Evolutionary conservation across 495 filamentous ascomycete genomes (phyloP).

Genomic region (Durotheca rogersii): DNA sequence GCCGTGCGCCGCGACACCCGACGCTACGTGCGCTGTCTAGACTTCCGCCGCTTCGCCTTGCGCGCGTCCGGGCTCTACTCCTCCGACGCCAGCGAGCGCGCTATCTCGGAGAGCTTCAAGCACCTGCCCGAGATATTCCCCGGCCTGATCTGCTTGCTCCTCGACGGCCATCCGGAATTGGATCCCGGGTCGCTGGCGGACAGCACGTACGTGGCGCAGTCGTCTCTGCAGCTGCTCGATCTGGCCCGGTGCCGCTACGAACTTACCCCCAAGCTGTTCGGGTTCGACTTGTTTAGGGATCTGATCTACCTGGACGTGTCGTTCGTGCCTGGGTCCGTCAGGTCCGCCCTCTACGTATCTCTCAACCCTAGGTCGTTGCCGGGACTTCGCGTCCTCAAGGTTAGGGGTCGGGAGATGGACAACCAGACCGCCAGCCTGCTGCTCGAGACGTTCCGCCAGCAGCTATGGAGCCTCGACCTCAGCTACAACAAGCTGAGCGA

Average conservation of each 20-base stretch:
- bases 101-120: slow-evolving; percentile 36
- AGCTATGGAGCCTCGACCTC: slow-evolving; percentile 50
- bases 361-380: slow-evolving; percentile 37
- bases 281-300: slow-evolving; percentile 27
- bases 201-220: slow-evolving; percentile 3
- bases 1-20: slow-evolving; percentile 32
- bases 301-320: slow-evolving; percentile 51
- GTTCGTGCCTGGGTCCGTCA: slow-evolving; percentile 39
- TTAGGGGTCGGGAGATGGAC: slow-evolving; percentile 39
- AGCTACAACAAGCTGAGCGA: slow-evolving; percentile 46
- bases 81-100: slow-evolving; percentile 34
- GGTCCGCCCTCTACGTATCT: slow-evolving; percentile 25
- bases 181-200: slow-evolving; percentile 33
- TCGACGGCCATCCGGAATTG: slow-evolving; percentile 41
- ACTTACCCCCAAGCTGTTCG: slow-evolving; percentile 36
- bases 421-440: slow-evolving; percentile 33
- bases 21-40: slow-evolving; percentile 37
- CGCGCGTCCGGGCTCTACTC: slow-evolving; percentile 34
- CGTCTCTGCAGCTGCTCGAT: slow-evolving; percentile 37
- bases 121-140: slow-evolving; percentile 35
- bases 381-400: slow-evolving; percentile 45
- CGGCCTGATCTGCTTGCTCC: slow-evolving; percentile 39
- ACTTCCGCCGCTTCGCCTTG: slow-evolving; percentile 39
- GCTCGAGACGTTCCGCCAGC: slow-evolving; percentile 32
- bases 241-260: slow-evolving; percentile 35